Evolutionary conservation across 257 asterid species (phyloP), one percentile per base, ranked within the genome.

Genomic region (Przewalskia tangutica): DNA sequence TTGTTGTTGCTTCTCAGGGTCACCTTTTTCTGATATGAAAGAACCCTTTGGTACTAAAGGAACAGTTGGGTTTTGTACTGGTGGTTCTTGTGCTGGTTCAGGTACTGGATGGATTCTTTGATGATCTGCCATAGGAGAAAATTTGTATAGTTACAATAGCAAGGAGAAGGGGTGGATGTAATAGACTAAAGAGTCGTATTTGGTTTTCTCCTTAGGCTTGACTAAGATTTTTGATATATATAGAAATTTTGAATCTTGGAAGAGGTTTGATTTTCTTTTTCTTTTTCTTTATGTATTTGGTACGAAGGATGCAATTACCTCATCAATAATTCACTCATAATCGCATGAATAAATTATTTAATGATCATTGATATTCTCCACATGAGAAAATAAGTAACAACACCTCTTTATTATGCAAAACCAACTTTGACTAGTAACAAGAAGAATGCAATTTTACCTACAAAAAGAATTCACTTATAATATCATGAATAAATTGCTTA

Each of bases 21-120:
- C 93, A 16, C 99, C 99, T 38, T 84, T 86, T 0, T 96, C 98
- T 3, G 99, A 96, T 32, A 91, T 86, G 84, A 71, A 84, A 5
- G 93, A 89, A 32, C 85, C 91, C 1, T 88, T 89, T 2, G 90
- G 85, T 53, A 94, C 90, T 53, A 94, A 84, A 0, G 98, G 99
- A 12, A 91, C 89, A 8, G 95, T 87, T 64, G 98, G 80, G 65
- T 83, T 88, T 2, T 36, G 82, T 2, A 75, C 80, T 13, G 87
- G 77, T n/a, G 82, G 83, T 5, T 84, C 81, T 32, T 73, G 82
- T 2, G 84, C 95, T 6, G 90, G 88, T 63, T 88, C 98, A 3
- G 77, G 91, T 14, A 87, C 90, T 1, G 99, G 99, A 65, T 95
- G 97, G 54, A 95, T 83, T 86, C 85, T 89, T 82, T 91, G 97